Evolutionary conservation across 1,139 yeast species (phyloP).

Genomic region (Kodamaea sp.): DNA sequence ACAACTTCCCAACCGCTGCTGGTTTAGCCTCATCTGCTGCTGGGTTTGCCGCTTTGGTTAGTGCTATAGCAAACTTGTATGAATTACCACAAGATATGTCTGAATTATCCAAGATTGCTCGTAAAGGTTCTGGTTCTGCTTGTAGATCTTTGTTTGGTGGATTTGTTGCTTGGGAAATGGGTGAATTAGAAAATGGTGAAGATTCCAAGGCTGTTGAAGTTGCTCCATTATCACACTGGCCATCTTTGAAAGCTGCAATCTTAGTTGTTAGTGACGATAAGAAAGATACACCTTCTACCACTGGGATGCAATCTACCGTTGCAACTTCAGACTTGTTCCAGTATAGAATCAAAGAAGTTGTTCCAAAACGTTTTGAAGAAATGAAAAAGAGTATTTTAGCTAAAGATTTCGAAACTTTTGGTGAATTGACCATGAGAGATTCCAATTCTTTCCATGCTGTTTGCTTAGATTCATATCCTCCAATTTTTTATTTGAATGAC

Average conservation of each 20-base stretch:
- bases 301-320: conserved; percentile 96
- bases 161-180: conserved; percentile 99
- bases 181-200: conserved; percentile 61
- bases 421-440: conserved; percentile 89
- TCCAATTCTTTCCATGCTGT: conserved; percentile 97
- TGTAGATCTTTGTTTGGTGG: conserved; percentile 97
- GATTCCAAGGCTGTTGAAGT: conserved; percentile 93
- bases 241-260: conserved; percentile 85
- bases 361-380: conserved; percentile 75
- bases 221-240: conserved; percentile 86
- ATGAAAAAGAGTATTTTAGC: conserved; percentile 74
- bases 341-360: conserved; percentile 73
- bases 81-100: conserved; percentile 76
- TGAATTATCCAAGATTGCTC: conserved; percentile 86
- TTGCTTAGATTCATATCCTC: conserved; percentile 92
- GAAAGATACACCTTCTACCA: conserved; percentile 91
- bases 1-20: conserved; percentile 98
- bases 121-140: conserved; percentile 98
- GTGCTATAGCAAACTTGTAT: conserved; percentile 78
- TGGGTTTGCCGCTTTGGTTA: conserved; percentile 93
- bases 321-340: conserved; percentile 81
- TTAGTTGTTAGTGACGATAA: conserved; percentile 89
- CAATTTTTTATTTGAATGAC: conserved; percentile 92
- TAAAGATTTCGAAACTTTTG: conserved; percentile 76
- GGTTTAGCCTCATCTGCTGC: conserved; percentile 98